These are phyloP conservation scores for Paracorniculantispora psalliotae DNA, from an alignment of 2,329 filamentous ascomycete genomes.

Conservation along the genomic window DNA sequence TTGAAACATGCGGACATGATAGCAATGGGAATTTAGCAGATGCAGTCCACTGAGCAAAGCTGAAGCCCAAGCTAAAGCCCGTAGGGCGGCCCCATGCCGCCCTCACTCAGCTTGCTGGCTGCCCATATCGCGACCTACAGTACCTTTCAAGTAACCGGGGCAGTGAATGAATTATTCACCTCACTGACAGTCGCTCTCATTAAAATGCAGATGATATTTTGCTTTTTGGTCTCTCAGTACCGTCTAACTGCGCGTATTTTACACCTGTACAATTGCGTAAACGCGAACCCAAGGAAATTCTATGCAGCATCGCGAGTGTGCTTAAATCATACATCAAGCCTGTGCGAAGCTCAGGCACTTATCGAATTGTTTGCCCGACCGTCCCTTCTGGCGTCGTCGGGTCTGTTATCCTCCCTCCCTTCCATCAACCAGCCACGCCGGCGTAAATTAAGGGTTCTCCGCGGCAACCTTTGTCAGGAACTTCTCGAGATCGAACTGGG, in stretches of 20 bases:
- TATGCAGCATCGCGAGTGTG: slow-evolving; percentile 43
- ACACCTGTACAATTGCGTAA: slow-evolving; percentile 47
- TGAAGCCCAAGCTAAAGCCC: no score
- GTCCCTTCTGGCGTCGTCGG: slow-evolving; percentile 14
- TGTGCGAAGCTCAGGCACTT: slow-evolving; percentile 19
- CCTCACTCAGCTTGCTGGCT: no score
- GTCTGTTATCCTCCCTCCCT: slow-evolving; percentile 20
- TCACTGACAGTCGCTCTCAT: neutral
- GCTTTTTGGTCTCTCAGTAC: slow-evolving; percentile 18
- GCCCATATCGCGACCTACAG: no score
- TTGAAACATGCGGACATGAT: no score
- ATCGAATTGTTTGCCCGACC: slow-evolving; percentile 7
- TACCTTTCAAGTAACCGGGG: no score
- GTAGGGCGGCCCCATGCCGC: no score
- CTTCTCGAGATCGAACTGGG: slow-evolving; percentile 91
- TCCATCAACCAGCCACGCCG: neutral
- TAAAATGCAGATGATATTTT: slow-evolving; percentile 14
- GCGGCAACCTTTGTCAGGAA: slow-evolving; percentile 62
- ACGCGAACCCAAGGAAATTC: slow-evolving; percentile 43
- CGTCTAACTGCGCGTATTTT: slow-evolving; percentile 50
- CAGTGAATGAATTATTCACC: no score
- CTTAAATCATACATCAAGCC: slow-evolving; percentile 35
- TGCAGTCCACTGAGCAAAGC: no score
- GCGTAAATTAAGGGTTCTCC: slow-evolving; percentile 43
- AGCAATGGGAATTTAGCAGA: no score